Conservation (phyloP, 768 basidiomycete species). For the Podaxis carcinomalis region DNA sequence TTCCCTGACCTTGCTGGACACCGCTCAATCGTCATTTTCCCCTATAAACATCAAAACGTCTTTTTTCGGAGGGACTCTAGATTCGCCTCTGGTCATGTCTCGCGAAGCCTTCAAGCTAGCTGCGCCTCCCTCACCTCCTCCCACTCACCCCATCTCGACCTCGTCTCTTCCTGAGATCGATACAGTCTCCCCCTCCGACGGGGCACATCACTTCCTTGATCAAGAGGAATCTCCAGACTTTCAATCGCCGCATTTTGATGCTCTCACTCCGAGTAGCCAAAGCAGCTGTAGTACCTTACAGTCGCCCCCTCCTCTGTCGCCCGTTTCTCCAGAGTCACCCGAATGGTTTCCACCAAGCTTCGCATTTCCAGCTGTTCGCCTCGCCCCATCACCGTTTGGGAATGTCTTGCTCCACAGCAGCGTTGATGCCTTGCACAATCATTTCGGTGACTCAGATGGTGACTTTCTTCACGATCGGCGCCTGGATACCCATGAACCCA, state of each 20-base stretch:
- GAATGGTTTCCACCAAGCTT: neutral
- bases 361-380: neutral
- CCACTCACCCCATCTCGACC: conserved; percentile 33
- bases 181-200: neutral
- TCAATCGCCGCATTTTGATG: neutral
- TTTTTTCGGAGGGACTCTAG: conserved; percentile 24
- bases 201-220: neutral
- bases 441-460: neutral
- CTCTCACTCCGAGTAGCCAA: conserved; percentile 7
- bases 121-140: conserved; percentile 36
- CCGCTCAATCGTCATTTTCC: neutral
- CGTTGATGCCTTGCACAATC: neutral
- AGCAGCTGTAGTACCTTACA: conserved; percentile 10
- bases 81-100: conserved; percentile 29
- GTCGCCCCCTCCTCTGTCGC: conserved; percentile 5
- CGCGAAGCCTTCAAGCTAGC: conserved; percentile 24
- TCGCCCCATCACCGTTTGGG: neutral
- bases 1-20: neutral
- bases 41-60: neutral
- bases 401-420: neutral
- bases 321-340: neutral
- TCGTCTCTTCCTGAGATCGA: conserved; percentile 33
- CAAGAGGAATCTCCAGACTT: neutral
- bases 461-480: neutral
- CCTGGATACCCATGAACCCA: neutral